These are phyloP conservation scores for Hemileccinum rubropunctum DNA, from an alignment of 768 basidiomycete species.

Conservation along the genomic window DNA sequence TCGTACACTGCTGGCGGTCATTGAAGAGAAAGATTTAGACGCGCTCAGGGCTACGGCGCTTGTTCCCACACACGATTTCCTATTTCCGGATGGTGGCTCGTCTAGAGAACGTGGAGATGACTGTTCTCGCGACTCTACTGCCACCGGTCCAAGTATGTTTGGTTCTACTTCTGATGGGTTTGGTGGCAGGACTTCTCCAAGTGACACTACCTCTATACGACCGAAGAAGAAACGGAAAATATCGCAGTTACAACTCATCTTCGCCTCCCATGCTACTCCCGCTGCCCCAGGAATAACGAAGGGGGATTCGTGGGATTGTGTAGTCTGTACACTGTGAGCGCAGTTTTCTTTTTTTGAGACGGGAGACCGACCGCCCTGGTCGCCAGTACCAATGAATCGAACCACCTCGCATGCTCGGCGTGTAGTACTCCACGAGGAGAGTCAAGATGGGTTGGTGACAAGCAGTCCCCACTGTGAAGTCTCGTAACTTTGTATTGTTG, in stretches of 20 bases:
- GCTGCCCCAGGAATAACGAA: slow-evolving; percentile 15
- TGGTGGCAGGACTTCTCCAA: background rate
- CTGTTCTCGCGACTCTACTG: background rate
- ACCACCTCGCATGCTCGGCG: slow-evolving; percentile 58
- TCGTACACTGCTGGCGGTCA: slow-evolving; percentile 47
- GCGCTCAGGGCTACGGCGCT: slow-evolving; percentile 42
- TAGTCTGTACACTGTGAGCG: slow-evolving; percentile 63
- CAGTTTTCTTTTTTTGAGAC: background rate
- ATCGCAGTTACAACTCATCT: slow-evolving; percentile 16
- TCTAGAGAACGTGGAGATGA: slow-evolving; percentile 1
- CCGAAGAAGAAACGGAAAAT: slow-evolving; percentile 20
- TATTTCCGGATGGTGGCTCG: slow-evolving; percentile 31
- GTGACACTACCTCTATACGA: background rate
- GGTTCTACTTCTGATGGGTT: background rate
- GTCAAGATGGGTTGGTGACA: slow-evolving; percentile 16
- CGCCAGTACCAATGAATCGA: slow-evolving; percentile 48
- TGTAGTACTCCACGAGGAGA: slow-evolving; percentile 56
- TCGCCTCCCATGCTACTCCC: background rate
- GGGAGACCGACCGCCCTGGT: slow-evolving; percentile 5
- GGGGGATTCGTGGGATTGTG: slow-evolving; percentile 50
- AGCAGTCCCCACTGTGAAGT: background rate
- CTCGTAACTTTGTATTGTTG: background rate
- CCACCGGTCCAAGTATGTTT: background rate
- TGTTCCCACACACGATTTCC: slow-evolving; percentile 51
- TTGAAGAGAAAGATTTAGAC: slow-evolving; percentile 42